Base-by-base conservation (phyloP, 768 basidiomycete species). In the Tulasnella sp. region DNA sequence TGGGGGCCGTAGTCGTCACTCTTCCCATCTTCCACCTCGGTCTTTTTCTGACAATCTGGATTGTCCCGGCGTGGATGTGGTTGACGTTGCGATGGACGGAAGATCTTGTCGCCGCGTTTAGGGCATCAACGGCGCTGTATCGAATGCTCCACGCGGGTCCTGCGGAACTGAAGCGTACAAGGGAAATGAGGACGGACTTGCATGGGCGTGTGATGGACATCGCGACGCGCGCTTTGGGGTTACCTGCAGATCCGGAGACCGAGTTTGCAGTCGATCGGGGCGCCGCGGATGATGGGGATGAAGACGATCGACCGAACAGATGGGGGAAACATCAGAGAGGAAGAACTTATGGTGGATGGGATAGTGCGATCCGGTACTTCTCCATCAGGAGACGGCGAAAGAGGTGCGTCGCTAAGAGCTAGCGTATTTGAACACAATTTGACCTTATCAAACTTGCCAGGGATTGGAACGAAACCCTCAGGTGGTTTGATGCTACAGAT, bases 51-150 rank as follows among this genome's bases (percentile, higher is more conserved):
- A 84, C 84, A 3, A 66, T 76, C 25, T 66, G 83, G 53, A 66
- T 81, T 27, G 77, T 90, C 4, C 90, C 89, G 2, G 74, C 76
- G 3, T 65, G 84, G 63, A 91, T 92, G 91, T 93, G 91, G 90
- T 82, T 92, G 74, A 79, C 85, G 17, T 74, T 93, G 61, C 81
- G 91, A 52, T 92, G 89, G 88, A 74, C 87, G 42, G 91, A 93
- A 67, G 91, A 92, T 64, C 82, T 84, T 1, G 75, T 89, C 2
- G 79, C 88, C 0, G 80, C 88, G 3, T 82, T 85, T 66, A 81
- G 91, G 44, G 91, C 91, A 2, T 79, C 84, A 62, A 71, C 74
- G 0, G 73, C 83, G 1, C 76, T 92, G 12, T 63, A 73, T 4
- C 78, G 82, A 12, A 73, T 92, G 7, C 69, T 92, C 10, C 69